Base-by-base conservation (phyloP, 139 green algal genomes). In the Picochlorum costavermella region DNA sequence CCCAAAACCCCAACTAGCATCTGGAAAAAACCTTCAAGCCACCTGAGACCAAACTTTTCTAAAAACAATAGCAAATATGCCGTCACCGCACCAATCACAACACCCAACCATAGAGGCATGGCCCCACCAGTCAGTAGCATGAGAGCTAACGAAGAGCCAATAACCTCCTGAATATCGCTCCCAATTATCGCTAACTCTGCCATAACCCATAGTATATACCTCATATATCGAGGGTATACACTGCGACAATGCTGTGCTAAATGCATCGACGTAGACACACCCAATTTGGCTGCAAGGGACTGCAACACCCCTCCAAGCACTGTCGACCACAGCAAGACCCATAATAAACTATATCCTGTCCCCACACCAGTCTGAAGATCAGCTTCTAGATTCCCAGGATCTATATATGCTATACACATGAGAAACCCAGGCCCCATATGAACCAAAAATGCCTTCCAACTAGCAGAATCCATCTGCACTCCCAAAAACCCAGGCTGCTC, bases 131-230 rank as follows among this genome's bases (percentile, higher is more conserved):
- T 80, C 16, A 95, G 80, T 61, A 96, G 59, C n/a, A 64, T 69
- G 43, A 95, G 65, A 1, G 88, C 88, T 43, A 96, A 88, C 20
- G 88, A 82, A 16, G 70, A 81, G 17, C 87, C 87, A 17, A 92
- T 86, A 3, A 92, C 86, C 64, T 92, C 64, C 33, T 76, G 70
- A 11, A 92, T 77, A 75, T 95, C 88, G 5, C 61, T 77, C n/a
- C 88, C 88, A 9, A 95, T 89, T 72, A 95, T 92, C 4, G 88
- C 88, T 5, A 94, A 64, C 75, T 95, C 88, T 0, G 79, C 81
- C 81, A 94, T 90, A 28, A 92, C 16, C 88, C 88, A 95, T 44
- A 95, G 73, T 16, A 76, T 23, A 23, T 76, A 66, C 17, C 79
- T 65, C 20, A 75, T 63, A 2, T 60, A 20, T 9, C 25, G 33